Percentiles rank a stretch among this genome's conserved stretches.
phyloP scores from a whole-genome alignment of 257 asterid species.

The Penstemon davidsonii region DNA sequence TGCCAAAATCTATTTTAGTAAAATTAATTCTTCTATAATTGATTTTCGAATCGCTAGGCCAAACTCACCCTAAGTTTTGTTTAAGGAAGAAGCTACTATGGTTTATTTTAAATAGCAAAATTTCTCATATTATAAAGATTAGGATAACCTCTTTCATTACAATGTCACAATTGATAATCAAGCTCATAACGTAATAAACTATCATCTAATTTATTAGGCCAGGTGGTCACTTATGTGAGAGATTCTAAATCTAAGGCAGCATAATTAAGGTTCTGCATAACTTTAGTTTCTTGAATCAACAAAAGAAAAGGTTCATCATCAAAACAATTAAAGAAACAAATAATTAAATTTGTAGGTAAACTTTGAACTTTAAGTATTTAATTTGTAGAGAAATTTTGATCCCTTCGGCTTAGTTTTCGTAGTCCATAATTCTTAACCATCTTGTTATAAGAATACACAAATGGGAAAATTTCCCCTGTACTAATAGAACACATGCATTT shows the following conservation, averaged over 20 bases:
- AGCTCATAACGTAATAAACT: not conserved
- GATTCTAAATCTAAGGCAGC: not conserved
- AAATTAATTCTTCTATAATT: no score
- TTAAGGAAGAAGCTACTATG: slow-evolving; percentile 21
- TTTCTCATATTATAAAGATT: not conserved
- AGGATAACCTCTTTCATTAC: slow-evolving; percentile 15
- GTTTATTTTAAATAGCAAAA: not conserved
- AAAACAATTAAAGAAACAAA: not conserved
- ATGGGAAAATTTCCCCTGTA: no score
- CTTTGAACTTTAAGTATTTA: no score
- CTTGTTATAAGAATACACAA: not conserved
- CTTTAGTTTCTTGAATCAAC: not conserved
- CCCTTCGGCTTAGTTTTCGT: not conserved
- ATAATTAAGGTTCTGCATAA: slow-evolving; percentile 11
- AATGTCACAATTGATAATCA: not conserved
- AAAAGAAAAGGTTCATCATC: not conserved
- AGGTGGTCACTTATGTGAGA: not conserved
- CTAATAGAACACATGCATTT: slow-evolving; percentile 22
- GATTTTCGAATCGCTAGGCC: no score
- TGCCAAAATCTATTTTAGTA: no score
- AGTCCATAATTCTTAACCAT: slow-evolving; percentile 6
- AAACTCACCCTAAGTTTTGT: no score
- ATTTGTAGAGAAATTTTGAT: not conserved
- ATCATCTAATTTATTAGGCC: not conserved
- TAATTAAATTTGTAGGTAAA: not conserved